Base-by-base conservation (phyloP, 148 eudicot genomes). In the Spergularia bocconei region DNA sequence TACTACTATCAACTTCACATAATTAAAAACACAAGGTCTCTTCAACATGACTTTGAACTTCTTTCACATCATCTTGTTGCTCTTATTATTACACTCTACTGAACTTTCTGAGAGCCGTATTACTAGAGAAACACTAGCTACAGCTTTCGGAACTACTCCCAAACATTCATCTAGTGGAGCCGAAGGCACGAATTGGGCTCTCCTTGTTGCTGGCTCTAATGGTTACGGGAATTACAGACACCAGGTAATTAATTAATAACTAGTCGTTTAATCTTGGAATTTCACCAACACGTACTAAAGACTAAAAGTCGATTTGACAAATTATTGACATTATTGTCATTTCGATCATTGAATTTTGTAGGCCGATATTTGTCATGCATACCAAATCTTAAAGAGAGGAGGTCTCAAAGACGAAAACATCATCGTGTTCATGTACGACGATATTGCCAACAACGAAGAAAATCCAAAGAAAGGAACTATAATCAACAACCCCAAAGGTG, bases 331-430 rank as follows among this genome's bases (percentile, higher is more conserved):
- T 29, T 60, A 17, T 9, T 70, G 53, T 39, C 11, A 15, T 41
- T 3, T 7, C n/a, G n/a, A n/a, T n/a, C 17, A 23, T 41, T 21
- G 1, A 8, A 23, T 14, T 69, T 56, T 60, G 8, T 75, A 92
- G 98, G 88, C 98, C 8, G 96, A 92, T 84, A 85, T 87, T 21
- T 87, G 87, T 54, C 91, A 87, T 51, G 88, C 91, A 17, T 87
- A 87, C 68, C 91, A 87, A 85, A 82, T 87, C 57, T 70, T 87
- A n/a, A 87, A 85, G 60, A 83, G 58, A 65, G 88, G 88, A 20
- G 91, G 91, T 57, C 85, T 87, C 69, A 84, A 84, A 69, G 91
- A 87, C 60, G 88, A 87, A 74, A 85, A 87, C 36, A 87, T 87
- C 4, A 19, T 87, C 16, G 91, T 87, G n/a, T 82, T 87, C 63